These are phyloP conservation scores for Podaxis pistillaris DNA, from an alignment of 768 basidiomycete genomes.

Conservation along the genomic window DNA sequence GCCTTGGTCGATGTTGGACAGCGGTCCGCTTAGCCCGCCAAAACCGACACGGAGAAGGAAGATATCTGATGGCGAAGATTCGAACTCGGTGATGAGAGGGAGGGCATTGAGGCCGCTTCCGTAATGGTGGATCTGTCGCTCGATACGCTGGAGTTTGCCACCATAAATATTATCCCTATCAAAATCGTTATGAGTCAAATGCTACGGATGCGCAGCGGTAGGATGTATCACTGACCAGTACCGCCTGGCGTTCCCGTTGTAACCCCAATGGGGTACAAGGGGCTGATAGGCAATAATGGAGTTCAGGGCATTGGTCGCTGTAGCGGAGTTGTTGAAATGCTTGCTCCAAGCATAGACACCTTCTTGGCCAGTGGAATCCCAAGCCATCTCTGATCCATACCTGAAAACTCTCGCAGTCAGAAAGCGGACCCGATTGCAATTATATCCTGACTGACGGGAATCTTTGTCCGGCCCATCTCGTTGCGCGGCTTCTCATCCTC, in stretches of 20 bases:
- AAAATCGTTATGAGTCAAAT: conserved; percentile 5
- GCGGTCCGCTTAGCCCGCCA: conserved; percentile 51
- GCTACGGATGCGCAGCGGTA: not conserved
- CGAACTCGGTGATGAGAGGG: conserved; percentile 49
- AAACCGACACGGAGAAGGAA: conserved; percentile 53
- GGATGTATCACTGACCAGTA: conserved; percentile 43
- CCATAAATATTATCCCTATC: conserved; percentile 56
- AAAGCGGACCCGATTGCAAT: not conserved
- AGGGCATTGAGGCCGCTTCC: conserved; percentile 55
- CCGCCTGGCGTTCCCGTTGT: conserved; percentile 57
- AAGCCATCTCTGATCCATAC: conserved; percentile 61
- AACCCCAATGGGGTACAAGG: conserved; percentile 58
- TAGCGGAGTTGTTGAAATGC: conserved; percentile 51
- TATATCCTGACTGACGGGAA: conserved; percentile 42
- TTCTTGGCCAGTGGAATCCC: conserved; percentile 57
- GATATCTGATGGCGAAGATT: conserved; percentile 43
- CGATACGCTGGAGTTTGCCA: conserved; percentile 52
- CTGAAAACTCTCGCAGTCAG: conserved; percentile 24
- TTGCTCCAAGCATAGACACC: conserved; percentile 55
- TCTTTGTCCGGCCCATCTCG: conserved; percentile 43
- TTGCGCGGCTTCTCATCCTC: conserved; percentile 44
- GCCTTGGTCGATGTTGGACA: conserved; percentile 54
- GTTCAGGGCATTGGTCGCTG: conserved; percentile 50
- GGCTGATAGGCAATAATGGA: conserved; percentile 59
- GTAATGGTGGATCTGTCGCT: conserved; percentile 60